Base-by-base conservation (phyloP, 768 basidiomycete genomes). In the Pholiota microspora region DNA sequence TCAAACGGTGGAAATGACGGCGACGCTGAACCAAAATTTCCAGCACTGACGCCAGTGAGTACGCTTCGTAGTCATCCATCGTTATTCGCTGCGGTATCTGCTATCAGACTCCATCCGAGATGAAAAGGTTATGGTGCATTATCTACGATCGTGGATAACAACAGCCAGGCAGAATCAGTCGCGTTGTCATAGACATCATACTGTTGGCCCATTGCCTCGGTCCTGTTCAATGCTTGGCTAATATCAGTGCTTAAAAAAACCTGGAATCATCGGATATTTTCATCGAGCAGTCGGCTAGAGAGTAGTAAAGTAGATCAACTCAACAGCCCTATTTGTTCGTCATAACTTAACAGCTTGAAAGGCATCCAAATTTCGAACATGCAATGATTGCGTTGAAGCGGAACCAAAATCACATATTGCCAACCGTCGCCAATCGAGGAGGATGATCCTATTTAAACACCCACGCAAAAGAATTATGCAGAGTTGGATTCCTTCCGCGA, bases 161-260 rank as follows among this genome's bases (percentile, higher is more conserved):
- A n/a, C 48, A 55, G 34, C 48, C 32, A 29, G 44, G 42, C 36
- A 46, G 25, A 28, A 57, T 57, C 44, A 55, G 51, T 38, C 53
- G 45, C 53, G 62, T 63, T 61, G 62, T 61, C 62, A 60, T 60
- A 59, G 57, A 31, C 51, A 49, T 52, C 35, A 53, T 27, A 21
- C 24, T 21, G 36, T 51, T 56, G 55, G 56, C 53, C 57, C 57
- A 57, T 13, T 59, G 18, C 25, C 9, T 42, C 56, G 60, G 57
- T 54, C 8, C 21, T 31, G 16, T 1, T 32, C 9, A 47, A 21
- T 10, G 16, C 40, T 42, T 42, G 21, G 40, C 40, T 10, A 42
- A 42, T 42, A 42, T 42, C 40, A 8, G 8, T 21, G 10, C 10
- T 23, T 21, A 21, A 42, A 42, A 42, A 23, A 42, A 42, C 8